phyloP scores from a whole-genome alignment of 768 basidiomycete genomes.

The Hydnomerulius pinastri region DNA sequence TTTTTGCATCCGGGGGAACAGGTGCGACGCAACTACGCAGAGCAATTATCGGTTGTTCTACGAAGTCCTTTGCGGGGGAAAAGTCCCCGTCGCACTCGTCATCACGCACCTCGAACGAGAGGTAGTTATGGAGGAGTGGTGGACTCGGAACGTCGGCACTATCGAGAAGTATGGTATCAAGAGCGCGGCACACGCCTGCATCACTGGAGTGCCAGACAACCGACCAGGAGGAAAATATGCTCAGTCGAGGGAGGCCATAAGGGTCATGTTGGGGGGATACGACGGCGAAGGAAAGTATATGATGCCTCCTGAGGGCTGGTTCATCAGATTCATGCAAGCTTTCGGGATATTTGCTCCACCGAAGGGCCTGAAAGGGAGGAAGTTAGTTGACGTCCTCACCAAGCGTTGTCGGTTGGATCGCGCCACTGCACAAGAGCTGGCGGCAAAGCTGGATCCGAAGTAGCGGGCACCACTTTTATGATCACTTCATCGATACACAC shows the following conservation, averaged over 20 bases:
- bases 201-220: background rate
- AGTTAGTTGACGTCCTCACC: too few relatives aligned
- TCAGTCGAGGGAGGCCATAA: background rate
- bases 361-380: too few relatives aligned
- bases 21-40: background rate
- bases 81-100: conserved; percentile 38
- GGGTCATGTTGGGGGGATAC: background rate
- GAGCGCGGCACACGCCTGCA: conserved; percentile 1
- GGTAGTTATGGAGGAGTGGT: conserved; percentile 21
- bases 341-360: too few relatives aligned
- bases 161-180: conserved; percentile 1
- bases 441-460: too few relatives aligned
- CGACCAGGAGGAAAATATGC: background rate
- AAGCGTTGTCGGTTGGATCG: too few relatives aligned
- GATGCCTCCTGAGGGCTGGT: too few relatives aligned
- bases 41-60: conserved; percentile 21
- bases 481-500: too few relatives aligned
- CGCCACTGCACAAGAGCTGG: too few relatives aligned
- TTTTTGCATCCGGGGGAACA: conserved; percentile 1
- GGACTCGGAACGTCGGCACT: conserved; percentile 9
- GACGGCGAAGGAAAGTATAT: background rate
- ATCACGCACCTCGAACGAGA: conserved; percentile 32
- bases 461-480: too few relatives aligned
- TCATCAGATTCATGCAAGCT: too few relatives aligned
- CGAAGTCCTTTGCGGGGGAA: conserved; percentile 31